Evolutionary conservation across 108 stramenopile genomes (phyloP), one percentile per base, ranked within the genome.

Genomic region (Pseudonitzschia pungens): DNA sequence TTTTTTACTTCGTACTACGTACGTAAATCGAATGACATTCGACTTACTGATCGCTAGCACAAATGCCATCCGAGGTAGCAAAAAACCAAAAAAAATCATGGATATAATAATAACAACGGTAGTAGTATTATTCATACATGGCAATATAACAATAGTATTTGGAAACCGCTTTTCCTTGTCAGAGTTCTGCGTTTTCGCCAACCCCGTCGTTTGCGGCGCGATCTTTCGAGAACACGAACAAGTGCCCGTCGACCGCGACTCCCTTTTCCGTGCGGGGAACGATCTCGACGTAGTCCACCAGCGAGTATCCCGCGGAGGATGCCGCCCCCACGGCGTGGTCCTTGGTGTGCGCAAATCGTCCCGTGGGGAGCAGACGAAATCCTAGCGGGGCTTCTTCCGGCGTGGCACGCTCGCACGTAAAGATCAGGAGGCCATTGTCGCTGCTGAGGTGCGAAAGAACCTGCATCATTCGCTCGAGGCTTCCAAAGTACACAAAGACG

Each of bases 261-360:
- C 90, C 90, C 55, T 84, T 87, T 68, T 91, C 90, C 78, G 77
- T 86, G 43, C 90, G 70, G 0, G 90, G 90, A 6, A 86, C 81
- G 41, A 91, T 89, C 28, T 80, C 68, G 26, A 80, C 56, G 41
- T 89, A 86, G 26, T 50, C 66, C n/a, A 69, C 40, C 4, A 87
- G 70, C 2, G 72, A 41, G 67, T 78, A 89, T 5, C 88, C 86
- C 2, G 70, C 82, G 5, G 67, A 33, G 21, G 77, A 58, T 20
- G 90, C 90, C 6, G 66, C 73, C 1, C 54, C 28, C 0, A 76
- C 43, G 12, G 84, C 88, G 51, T 91, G 87, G 11, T 81, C 69
- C 63, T 86, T 84, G 12, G 87, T 82, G 66, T 91, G 90, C 6
- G 90, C 87, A 76, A 86, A 92, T 59, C 91, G 66, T 32, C 86